Evolutionary conservation across 2,329 filamentous ascomycete species (phyloP).

Genomic region (Aspergillus fijiensis): DNA sequence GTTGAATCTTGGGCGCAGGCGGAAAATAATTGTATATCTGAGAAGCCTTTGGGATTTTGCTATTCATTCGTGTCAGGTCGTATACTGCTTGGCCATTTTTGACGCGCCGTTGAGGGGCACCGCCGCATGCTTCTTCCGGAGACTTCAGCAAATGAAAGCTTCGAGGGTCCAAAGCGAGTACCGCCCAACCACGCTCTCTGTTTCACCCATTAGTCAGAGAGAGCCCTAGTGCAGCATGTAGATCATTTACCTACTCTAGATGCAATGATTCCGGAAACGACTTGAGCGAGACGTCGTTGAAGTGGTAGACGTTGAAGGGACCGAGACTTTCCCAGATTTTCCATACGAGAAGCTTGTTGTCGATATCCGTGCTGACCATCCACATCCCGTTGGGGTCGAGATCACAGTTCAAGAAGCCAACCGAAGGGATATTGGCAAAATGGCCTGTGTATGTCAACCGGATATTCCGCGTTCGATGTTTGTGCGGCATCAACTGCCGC

Average conservation of each 20-base stretch:
- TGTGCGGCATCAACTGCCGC: constrained; percentile 27
- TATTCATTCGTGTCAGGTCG: constrained; percentile 31
- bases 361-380: constrained; percentile 59
- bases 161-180: constrained; percentile 47
- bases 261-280: constrained; percentile 28
- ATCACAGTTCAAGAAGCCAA: constrained; percentile 60
- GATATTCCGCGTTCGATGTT: constrained; percentile 43
- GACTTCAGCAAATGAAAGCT: constrained; percentile 38
- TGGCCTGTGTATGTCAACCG: constrained; percentile 45
- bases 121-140: constrained; percentile 44
- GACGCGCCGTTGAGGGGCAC: constrained; percentile 23
- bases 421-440: constrained; percentile 55
- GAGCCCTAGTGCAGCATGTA: neutral
- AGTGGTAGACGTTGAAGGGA: constrained; percentile 30
- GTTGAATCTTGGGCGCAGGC: constrained; percentile 19
- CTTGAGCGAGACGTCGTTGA: constrained; percentile 29
- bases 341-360: constrained; percentile 52
- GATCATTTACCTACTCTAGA: constrained; percentile 25
- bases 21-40: constrained; percentile 29
- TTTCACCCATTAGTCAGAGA: constrained; percentile 13
- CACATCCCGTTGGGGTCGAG: constrained; percentile 56
- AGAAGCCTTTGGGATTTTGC: constrained; percentile 29
- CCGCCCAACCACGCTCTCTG: constrained; percentile 45
- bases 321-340: constrained; percentile 44
- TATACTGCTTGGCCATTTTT: constrained; percentile 25